These are phyloP conservation scores for Gliomastix tumulicola DNA, from an alignment of 2,329 filamentous ascomycete genomes.

Conservation along the genomic window DNA sequence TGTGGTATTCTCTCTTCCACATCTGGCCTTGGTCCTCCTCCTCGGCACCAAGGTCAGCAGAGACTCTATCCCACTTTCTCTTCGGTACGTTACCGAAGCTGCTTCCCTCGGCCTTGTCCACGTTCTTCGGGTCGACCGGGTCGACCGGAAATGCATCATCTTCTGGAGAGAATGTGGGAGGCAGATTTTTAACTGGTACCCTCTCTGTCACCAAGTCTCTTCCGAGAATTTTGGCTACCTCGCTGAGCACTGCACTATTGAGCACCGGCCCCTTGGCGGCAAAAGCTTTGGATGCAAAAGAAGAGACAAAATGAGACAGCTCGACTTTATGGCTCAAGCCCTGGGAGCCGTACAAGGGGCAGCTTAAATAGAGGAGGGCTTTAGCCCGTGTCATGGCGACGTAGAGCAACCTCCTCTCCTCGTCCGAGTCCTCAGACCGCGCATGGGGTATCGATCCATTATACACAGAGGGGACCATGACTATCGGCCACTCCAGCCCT, in stretches of 20 bases:
- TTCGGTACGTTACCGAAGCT: too few species aligned
- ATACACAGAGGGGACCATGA: conserved; percentile 88
- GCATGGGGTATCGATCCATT: conserved; percentile 87
- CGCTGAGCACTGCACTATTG: conserved; percentile 51
- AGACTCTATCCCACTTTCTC: too few species aligned
- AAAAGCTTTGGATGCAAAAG: conserved; percentile 32
- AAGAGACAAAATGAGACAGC: conserved; percentile 66
- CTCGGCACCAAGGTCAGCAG: too few species aligned
- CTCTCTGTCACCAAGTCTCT: conserved; percentile 51
- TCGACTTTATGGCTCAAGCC: conserved; percentile 50
- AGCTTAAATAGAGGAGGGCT: conserved; percentile 78
- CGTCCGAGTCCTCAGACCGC: conserved; percentile 75
- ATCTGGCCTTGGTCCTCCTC: too few species aligned
- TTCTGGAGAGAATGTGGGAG: conserved; percentile 48
- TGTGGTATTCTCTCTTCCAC: conserved; percentile 41
- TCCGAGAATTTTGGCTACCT: conserved; percentile 65
- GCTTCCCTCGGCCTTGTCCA: conserved; percentile 11
- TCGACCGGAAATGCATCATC: conserved; percentile 65
- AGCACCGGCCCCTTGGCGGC: conserved; percentile 63
- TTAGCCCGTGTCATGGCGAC: conserved; percentile 96
- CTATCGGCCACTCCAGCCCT: conserved; percentile 91
- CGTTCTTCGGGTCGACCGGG: conserved; percentile 36
- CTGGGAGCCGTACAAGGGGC: conserved; percentile 61
- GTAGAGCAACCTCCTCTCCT: conserved; percentile 84
- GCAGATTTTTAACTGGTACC: conserved; percentile 44